Conservation (phyloP, 139 green algal species). For the Ettlia oleoabundans region DNA sequence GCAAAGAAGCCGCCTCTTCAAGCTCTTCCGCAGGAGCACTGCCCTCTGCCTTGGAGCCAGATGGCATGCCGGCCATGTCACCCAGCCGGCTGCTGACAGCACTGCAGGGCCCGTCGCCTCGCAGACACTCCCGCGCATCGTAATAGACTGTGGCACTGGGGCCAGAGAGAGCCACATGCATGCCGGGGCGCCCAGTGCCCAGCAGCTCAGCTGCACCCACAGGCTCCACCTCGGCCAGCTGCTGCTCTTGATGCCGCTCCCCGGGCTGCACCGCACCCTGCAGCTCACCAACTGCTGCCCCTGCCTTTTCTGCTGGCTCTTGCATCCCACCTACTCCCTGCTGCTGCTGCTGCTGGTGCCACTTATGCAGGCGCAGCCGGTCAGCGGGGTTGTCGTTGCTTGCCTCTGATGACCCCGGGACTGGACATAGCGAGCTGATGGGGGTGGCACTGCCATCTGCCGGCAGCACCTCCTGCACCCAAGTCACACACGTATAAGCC, state of each 20-base stretch:
- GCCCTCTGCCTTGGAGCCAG: no score
- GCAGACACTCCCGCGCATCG: not conserved
- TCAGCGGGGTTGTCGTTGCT: not conserved
- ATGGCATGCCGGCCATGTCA: no score
- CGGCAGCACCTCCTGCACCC: slow-evolving; percentile 5
- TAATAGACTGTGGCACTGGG: not conserved
- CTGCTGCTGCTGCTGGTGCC: not conserved
- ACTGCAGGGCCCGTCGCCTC: not conserved
- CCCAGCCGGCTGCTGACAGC: not conserved
- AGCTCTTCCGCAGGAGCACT: no score
- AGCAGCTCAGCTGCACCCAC: not conserved
- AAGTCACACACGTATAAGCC: not conserved
- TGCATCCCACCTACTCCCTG: not conserved
- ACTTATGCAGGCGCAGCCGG: not conserved
- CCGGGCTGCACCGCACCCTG: not conserved
- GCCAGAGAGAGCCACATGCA: not conserved
- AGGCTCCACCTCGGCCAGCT: not conserved
- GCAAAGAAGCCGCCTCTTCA: not conserved
- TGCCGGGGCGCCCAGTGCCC: not conserved
- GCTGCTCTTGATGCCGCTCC: no score
- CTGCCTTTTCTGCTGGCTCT: not conserved
- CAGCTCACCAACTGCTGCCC: not conserved
- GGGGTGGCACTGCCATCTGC: slow-evolving; percentile 4
- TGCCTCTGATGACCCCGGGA: not conserved
- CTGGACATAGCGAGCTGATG: not conserved